Conservation (phyloP, 371 early-diverging fungal species). For the Haplosporangium sp. region DNA sequence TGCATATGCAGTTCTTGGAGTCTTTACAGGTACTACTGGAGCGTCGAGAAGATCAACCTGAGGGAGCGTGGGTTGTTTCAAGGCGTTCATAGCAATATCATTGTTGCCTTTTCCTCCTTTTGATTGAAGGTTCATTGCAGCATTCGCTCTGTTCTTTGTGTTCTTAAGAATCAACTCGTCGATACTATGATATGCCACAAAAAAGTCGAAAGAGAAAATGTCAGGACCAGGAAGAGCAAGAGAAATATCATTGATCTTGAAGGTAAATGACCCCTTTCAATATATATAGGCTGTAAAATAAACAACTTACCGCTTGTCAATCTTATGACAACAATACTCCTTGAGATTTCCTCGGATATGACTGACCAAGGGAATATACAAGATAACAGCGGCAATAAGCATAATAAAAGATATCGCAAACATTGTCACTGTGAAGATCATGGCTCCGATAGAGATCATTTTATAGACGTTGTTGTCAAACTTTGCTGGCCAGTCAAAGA, state of each 20-base stretch:
- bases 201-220: neutral
- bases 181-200: constrained; percentile 24
- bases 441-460: constrained; percentile 55
- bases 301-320: constrained; percentile 80
- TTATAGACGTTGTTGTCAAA: constrained; percentile 9
- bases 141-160: constrained; percentile 38
- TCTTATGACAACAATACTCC: constrained; percentile 92
- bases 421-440: constrained; percentile 78
- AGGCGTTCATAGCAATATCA: constrained; percentile 10
- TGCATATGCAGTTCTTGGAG: constrained; percentile 22
- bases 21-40: constrained; percentile 3
- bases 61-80: constrained; percentile 45
- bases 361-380: constrained; percentile 86
- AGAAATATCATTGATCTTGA: no score
- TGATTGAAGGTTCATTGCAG: neutral
- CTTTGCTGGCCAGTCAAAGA: constrained; percentile 28
- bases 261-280: neutral
- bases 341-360: constrained; percentile 90
- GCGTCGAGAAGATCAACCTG: constrained; percentile 22
- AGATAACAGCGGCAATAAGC: constrained; percentile 70
- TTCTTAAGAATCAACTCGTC: constrained; percentile 52
- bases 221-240: no score
- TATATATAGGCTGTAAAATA: neutral
- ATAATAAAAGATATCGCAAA: constrained; percentile 69
- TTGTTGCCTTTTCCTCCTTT: neutral